phyloP scores from a whole-genome alignment of 2,329 filamentous ascomycete species.

The Scolecobasidium constrictum region DNA sequence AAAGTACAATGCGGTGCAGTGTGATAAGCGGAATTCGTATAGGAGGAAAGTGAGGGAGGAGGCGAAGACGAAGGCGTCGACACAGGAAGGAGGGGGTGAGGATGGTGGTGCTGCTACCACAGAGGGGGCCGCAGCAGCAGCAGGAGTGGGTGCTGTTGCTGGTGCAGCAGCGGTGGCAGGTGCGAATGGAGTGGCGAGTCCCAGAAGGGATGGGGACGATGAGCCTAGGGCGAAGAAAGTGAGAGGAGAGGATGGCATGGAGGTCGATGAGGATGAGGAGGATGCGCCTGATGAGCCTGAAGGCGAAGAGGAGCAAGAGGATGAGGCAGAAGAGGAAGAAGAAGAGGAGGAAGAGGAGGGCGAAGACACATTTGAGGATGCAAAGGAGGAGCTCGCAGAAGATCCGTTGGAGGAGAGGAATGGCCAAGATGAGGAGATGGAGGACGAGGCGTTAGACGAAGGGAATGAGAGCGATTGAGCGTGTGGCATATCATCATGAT shows the following conservation, averaged over 20 bases:
- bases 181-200: constrained; percentile 35
- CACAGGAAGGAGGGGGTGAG: not conserved
- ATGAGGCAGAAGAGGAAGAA: constrained; percentile 35
- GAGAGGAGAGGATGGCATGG: constrained; percentile 25
- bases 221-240: constrained; percentile 19
- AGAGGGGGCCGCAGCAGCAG: constrained; percentile 14
- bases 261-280: constrained; percentile 24
- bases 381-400: constrained; percentile 5
- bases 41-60: constrained; percentile 54
- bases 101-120: constrained; percentile 8
- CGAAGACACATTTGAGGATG: constrained; percentile 43
- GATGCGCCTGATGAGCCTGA: constrained; percentile 28
- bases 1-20: constrained; percentile 64
- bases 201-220: constrained; percentile 38
- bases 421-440: constrained; percentile 3
- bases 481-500: not conserved
- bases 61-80: constrained; percentile 36
- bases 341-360: constrained; percentile 41
- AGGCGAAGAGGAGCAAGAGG: constrained; percentile 34
- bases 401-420: constrained; percentile 9
- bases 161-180: constrained; percentile 27
- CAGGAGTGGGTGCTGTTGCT: too few relatives aligned
- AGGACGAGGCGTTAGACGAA: constrained; percentile 7
- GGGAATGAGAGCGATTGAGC: constrained; percentile 8
- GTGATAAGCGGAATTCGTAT: constrained; percentile 64